Evolutionary conservation across 2,329 filamentous ascomycete genomes (phyloP).

Genomic region (Talaromyces sp.): DNA sequence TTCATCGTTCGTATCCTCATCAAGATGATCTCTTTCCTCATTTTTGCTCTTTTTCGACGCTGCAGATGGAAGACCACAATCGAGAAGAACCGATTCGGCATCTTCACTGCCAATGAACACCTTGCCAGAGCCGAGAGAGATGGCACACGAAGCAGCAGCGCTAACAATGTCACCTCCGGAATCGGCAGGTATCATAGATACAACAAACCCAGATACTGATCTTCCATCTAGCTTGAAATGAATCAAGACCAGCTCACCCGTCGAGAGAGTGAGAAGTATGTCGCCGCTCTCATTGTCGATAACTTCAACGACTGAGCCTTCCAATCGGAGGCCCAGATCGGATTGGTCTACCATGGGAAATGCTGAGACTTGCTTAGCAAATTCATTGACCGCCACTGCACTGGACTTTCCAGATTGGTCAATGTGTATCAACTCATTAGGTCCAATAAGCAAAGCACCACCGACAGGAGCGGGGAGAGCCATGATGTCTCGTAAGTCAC

Average conservation of each 20-base stretch:
- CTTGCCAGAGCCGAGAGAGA: slow-evolving; percentile 62
- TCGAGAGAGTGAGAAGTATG: slow-evolving; percentile 73
- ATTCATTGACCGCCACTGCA: slow-evolving; percentile 87
- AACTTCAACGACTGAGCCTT: slow-evolving; percentile 73
- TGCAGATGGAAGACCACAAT: slow-evolving; percentile 67
- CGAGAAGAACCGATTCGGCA: slow-evolving; percentile 73
- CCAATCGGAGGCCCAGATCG: slow-evolving; percentile 71
- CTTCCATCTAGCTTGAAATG: slow-evolving; percentile 85
- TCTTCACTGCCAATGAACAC: slow-evolving; percentile 85
- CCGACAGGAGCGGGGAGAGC: slow-evolving; percentile 82
- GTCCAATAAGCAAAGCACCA: slow-evolving; percentile 78
- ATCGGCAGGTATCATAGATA: slow-evolving; percentile 62
- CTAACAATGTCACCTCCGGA: slow-evolving; percentile 62
- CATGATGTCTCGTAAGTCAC: slow-evolving; percentile 78
- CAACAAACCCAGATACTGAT: slow-evolving; percentile 79
- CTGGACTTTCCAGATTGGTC: slow-evolving; percentile 94
- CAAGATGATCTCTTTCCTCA: slow-evolving; percentile 50
- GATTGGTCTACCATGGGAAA: slow-evolving; percentile 87
- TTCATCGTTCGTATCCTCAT: slow-evolving; percentile 43
- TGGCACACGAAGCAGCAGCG: slow-evolving; percentile 64
- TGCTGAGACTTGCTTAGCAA: slow-evolving; percentile 74
- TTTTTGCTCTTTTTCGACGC: slow-evolving; percentile 58
- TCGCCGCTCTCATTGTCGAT: slow-evolving; percentile 75
- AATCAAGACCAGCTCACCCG: slow-evolving; percentile 70
- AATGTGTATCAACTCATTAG: slow-evolving; percentile 89